Base-by-base conservation (phyloP, 2,329 filamentous ascomycete species). In the Gyromitra esculenta region DNA sequence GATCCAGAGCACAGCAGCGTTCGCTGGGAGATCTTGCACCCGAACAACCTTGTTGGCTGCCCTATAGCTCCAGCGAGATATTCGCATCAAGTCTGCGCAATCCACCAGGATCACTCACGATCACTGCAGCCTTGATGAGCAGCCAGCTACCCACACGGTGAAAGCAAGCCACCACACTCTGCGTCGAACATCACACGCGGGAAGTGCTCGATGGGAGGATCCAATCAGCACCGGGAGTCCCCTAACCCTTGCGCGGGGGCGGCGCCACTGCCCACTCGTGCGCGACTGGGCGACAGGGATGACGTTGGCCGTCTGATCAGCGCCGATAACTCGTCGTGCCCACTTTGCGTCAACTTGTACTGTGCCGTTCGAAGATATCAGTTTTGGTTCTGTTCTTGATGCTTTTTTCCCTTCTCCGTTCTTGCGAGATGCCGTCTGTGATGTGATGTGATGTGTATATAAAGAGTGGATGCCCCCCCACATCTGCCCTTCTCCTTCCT, bases 211-310 rank as follows among this genome's bases (percentile, higher is more conserved):
- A 64, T 63, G 56, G 48, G 39, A 52, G 39, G 50, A 54, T 11
- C 72, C 57, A 75, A 69, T 73, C 62, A 73, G 21, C 68, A 15
- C 21, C 35, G 35, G 31, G 37, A 45, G 37, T 15, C 1, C 60
- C 70, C 70, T 73, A 59, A 73, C 70, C 62, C 62, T 45, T 45
- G 50, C 60, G 69, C 59, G 69, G 50, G 62, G 69, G 62, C 48
- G 35, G 50, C 68, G 48, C 60, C 60, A 59, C 48, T 70, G 13
- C 39, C 35, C 35, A 62, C 31, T 70, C 50, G 25, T 73, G 60
- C 67, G 59, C 72, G 73, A 75, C 73, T 72, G 73, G 73, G 66
- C 37, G 50, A 73, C 73, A 76, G 73, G 73, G 73, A 73, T 76
- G 50, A 64, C 39, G 67, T 63, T 59, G 69, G 25, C 60, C 70